phyloP scores from a whole-genome alignment of 495 filamentous ascomycete genomes.

The Hypoxylon fuscum region DNA sequence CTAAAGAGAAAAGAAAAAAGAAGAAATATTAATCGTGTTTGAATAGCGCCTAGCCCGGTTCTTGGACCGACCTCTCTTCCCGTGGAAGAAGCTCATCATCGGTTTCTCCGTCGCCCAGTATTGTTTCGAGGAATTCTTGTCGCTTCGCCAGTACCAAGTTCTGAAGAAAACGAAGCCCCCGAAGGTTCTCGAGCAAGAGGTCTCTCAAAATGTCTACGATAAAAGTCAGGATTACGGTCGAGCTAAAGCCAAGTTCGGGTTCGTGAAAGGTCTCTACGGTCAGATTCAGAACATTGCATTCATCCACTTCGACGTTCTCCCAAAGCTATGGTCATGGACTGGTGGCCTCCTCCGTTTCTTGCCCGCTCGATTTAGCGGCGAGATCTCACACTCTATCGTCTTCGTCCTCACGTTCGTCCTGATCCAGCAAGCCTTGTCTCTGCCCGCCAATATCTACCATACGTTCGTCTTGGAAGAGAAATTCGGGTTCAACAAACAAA shows the following conservation, averaged over 20 bases:
- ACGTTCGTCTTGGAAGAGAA: conserved; percentile 96
- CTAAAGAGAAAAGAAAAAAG: not conserved
- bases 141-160: conserved; percentile 85
- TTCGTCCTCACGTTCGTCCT: conserved; percentile 90
- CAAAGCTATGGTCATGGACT: conserved; percentile 85
- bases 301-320: conserved; percentile 89
- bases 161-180: conserved; percentile 81
- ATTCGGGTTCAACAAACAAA: conserved; percentile 99
- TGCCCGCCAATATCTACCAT: conserved; percentile 89
- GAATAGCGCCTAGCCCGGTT: conserved; percentile 81
- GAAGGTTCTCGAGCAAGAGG: conserved; percentile 83
- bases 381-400: conserved; percentile 91
- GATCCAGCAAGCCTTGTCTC: conserved; percentile 75
- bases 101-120: conserved; percentile 92
- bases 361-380: conserved; percentile 82
- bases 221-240: conserved; percentile 97
- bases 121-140: conserved; percentile 84
- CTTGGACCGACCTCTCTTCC: conserved; percentile 91
- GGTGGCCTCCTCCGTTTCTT: conserved; percentile 76
- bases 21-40: conserved; percentile 4
- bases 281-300: conserved; percentile 86
- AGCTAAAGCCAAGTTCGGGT: conserved; percentile 89
- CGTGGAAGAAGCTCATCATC: conserved; percentile 96
- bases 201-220: conserved; percentile 89
- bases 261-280: conserved; percentile 80